These are phyloP conservation scores for Dryas octopetala DNA, from an alignment of 306 rosid genomes.

Conservation along the genomic window DNA sequence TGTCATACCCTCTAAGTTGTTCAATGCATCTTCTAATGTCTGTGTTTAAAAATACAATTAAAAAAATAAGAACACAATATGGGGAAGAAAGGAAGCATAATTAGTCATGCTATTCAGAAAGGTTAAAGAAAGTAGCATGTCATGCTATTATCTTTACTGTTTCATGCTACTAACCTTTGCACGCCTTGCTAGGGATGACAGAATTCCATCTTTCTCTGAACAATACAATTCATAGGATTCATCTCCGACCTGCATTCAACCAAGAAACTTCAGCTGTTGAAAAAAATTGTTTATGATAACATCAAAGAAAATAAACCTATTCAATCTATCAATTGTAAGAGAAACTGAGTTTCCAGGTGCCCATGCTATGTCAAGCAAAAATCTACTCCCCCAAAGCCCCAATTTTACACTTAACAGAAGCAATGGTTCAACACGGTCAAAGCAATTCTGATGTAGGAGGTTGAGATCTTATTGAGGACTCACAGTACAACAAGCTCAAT, in stretches of 20 bases:
- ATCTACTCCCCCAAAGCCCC: background rate
- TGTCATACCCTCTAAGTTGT: slow-evolving; percentile 75
- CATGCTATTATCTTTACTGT: background rate
- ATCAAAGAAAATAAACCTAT: background rate
- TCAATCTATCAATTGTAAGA: background rate
- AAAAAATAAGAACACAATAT: background rate
- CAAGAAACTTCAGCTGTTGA: slow-evolving; percentile 7
- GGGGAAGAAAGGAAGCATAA: background rate
- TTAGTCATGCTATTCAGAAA: background rate
- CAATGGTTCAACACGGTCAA: background rate
- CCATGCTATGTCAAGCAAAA: background rate
- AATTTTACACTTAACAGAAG: background rate
- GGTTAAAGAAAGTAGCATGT: background rate
- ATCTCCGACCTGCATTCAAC: slow-evolving; percentile 71
- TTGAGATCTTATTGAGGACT: background rate
- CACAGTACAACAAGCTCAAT: background rate
- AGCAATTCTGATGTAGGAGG: background rate
- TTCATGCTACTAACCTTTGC: slow-evolving; percentile 67
- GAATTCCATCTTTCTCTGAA: slow-evolving; percentile 74
- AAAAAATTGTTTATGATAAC: background rate
- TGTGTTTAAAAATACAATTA: slow-evolving; percentile 18
- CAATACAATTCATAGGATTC: slow-evolving; percentile 71
- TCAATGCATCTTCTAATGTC: slow-evolving; percentile 72
- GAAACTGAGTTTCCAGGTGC: background rate
- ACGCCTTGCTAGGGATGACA: slow-evolving; percentile 80